phyloP scores from a whole-genome alignment of 495 filamentous ascomycete genomes.

The Antarctomyces pellizariae region DNA sequence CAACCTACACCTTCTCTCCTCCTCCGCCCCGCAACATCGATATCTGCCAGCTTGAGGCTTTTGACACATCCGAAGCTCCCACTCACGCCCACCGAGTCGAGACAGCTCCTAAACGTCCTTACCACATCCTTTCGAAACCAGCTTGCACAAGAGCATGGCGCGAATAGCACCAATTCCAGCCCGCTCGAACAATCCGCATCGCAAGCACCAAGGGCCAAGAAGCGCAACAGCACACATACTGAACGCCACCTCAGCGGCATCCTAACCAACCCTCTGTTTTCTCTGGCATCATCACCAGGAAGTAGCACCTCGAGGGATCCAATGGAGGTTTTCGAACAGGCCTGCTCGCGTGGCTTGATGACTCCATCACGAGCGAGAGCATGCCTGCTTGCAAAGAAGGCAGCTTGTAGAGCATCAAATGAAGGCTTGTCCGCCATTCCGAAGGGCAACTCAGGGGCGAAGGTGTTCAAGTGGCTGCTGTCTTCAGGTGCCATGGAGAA shows the following conservation, averaged over 20 bases:
- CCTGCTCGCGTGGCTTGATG: constrained; percentile 12
- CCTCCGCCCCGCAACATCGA: constrained; percentile 6
- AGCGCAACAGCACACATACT: constrained; percentile 13
- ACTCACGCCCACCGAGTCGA: constrained; percentile 31
- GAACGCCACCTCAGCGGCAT: constrained; percentile 28
- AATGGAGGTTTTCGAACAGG: constrained; percentile 15
- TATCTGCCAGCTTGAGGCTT: constrained; percentile 6
- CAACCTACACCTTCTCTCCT: constrained; percentile 5
- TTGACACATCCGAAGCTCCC: constrained; percentile 42
- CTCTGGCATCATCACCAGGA: neutral
- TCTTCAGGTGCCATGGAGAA: constrained; percentile 12
- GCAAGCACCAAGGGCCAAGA: neutral
- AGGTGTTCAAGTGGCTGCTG: constrained; percentile 17
- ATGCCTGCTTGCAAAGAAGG: constrained; percentile 9
- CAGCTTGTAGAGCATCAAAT: constrained; percentile 6
- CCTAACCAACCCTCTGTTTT: constrained; percentile 32
- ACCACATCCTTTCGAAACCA: constrained; percentile 44
- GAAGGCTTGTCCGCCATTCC: constrained; percentile 13
- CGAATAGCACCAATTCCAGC: constrained; percentile 7
- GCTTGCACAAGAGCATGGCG: constrained; percentile 29
- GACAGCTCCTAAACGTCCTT: constrained; percentile 34
- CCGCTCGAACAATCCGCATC: constrained; percentile 13
- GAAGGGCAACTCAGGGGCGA: constrained; percentile 9
- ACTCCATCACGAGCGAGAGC: constrained; percentile 3
- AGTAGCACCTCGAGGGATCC: constrained; percentile 5